Evolutionary conservation across 352 stramenopile genomes (phyloP), one percentile per base, ranked within the genome.

Genomic region (Phytophthora boehmeriae): DNA sequence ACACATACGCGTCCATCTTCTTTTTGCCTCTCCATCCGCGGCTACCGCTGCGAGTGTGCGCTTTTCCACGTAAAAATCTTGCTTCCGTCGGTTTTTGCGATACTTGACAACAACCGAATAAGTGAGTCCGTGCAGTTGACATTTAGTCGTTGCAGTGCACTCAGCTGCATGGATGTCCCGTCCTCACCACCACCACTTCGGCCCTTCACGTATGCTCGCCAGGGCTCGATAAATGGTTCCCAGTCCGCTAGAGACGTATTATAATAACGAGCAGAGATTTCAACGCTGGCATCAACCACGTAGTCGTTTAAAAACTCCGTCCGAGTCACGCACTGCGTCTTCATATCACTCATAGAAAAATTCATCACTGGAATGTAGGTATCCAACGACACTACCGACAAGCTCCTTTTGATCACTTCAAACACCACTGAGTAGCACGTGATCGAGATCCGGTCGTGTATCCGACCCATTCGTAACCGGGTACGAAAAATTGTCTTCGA

Each of bases 301-400:
- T 78, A 85, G 51, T 96, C 86, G 9, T 54, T 66, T 28, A 55
- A 75, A 32, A 93, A 87, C 53, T 96, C 86, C 0, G 78, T 91
- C 16, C 79, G 74, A 1, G 84, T 94, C 55, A 87, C 58, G 25
- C 73, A 78, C 23, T 89, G 76, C 59, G 93, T 71, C 51, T 91
- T 90, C 73, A 95, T 91, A 54, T 95, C 82, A 39, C 80, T 89
- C 28, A 96, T 58, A 0, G 85, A 90, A 27, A 95, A 87, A 55
- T 95, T 96, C 78, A 95, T 95, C 32, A 96, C 87, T 1, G 88
- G 88, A 52, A 96, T 96, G 49, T 95, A 96, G 6, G 88, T 96
- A 53, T 96, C 88, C 11, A 96, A 63, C 0, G 88, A 90, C 5
- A 96, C 85, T 8, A 95, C 73, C 9, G 88, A 95, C n/a, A 96